Base-by-base conservation (phyloP, 2,329 filamentous ascomycete species). In the Myriosclerotinia curreyana region DNA sequence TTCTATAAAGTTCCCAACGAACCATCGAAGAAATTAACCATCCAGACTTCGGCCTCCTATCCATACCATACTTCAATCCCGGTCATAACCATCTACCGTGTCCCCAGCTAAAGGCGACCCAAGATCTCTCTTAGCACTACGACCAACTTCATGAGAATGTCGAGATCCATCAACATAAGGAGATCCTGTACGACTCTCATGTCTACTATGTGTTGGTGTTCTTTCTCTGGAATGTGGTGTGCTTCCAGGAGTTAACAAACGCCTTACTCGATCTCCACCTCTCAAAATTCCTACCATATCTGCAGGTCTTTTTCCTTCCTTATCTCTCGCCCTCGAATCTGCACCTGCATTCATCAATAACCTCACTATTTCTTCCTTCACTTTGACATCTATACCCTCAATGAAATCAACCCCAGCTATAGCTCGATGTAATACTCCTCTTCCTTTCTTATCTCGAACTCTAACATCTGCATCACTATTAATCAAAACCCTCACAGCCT, bases 271-370 rank as follows among this genome's bases (percentile, higher is more conserved):
- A 38, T 67, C 66, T 1, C 68, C 68, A 36, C 68, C 67, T 3
- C 58, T 64, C 51, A 60, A 55, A 52, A 66, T 66, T 3, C 65
- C 64, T 3, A 49, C 65, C 31, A 54, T 61, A 25, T 70, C 63
- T 2, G 38, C 62, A 1, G 68, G 48, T 5, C 66, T 68, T 31
- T 66, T 69, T 11, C 68, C 68, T 17, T 65, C 60, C 5, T 46
- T 46, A 55, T 69, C 66, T 60, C 58, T 66, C 8, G 54, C 34
- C 17, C 42, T 60, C 9, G 67, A 65, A 62, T 69, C 61, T 17
- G 67, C 68, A 4, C 68, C 68, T 28, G 64, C 62, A n/a, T 67
- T 31, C 40, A 70, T 52, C 48, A 70, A 54, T 31, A 66, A n/a
- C 52, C 54, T 65, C 34, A 70, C 60, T 9, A 69, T 59, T 9